Conservation (phyloP, 257 asterid species). For the Nicotiana otophora region DNA sequence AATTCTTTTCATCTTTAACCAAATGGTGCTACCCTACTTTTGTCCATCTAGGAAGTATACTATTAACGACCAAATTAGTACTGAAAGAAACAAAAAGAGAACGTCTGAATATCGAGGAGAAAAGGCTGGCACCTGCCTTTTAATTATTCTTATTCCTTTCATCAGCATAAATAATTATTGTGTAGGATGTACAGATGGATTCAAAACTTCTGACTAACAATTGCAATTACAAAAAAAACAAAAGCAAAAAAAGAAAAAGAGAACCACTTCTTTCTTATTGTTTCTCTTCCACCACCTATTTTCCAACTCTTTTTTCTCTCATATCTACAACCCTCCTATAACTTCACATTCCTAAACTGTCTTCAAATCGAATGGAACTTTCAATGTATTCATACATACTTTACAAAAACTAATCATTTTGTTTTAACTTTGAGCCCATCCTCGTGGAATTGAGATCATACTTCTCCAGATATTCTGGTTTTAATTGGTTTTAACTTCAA, state of each 20-base stretch:
- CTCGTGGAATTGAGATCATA: background rate
- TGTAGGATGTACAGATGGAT: conserved; percentile 25
- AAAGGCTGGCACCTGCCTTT: conserved; percentile 3
- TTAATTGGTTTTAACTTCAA: conserved; percentile 61
- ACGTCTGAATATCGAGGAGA: background rate
- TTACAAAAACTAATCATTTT: conserved; percentile 2
- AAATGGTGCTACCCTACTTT: background rate
- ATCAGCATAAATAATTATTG: conserved; percentile 22
- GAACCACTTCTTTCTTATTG: conserved; percentile 6
- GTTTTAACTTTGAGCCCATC: conserved; percentile 4
- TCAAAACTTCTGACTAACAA: conserved; percentile 13
- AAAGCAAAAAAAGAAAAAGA: background rate
- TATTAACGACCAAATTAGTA: background rate
- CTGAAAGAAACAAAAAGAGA: background rate
- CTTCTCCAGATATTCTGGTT: conserved; percentile 29
- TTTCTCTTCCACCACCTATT: conserved; percentile 20
- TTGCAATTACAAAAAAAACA: conserved; percentile 14
- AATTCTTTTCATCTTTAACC: background rate
- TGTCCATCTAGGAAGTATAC: background rate
- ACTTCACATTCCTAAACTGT: conserved; percentile 7
- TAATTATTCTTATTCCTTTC: conserved; percentile 11
- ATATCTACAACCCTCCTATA: conserved; percentile 30
- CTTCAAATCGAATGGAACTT: background rate
- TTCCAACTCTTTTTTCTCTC: background rate
- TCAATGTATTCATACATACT: conserved; percentile 13